Evolutionary conservation across 2,329 filamentous ascomycete species (phyloP), one percentile per base, ranked within the genome.

Genomic region (Penicillium decumbens): DNA sequence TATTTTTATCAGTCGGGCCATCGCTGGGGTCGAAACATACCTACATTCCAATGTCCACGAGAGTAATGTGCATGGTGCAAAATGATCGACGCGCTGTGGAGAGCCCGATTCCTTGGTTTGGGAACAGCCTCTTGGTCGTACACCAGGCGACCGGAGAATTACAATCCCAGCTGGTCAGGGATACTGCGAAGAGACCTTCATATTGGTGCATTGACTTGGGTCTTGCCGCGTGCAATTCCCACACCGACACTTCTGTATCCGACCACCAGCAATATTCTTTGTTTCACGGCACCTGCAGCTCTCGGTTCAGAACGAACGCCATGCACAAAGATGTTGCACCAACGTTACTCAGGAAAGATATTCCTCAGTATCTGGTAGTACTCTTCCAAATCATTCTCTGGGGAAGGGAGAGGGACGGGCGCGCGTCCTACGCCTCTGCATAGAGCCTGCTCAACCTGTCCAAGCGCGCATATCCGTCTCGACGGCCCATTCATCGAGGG

Each of bases 261-360:
- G 18, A 18, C 20, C 42, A 25, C n/a, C 12, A 29, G 20, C 29
- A 41, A 41, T 13, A 15, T 41, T 48, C 13, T 40, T 40, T 25
- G 46, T 50, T 43, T n/a, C 49, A 52, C 45, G 15, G 41, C 45
- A n/a, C 30, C 45, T 52, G 42, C 25, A 18, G 38, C 29, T 33
- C 23, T 35, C 27, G 42, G 13, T 35, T 24, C 35, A 20, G 42
- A 42, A 41, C 8, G 30, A 46, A 35, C 23, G 35, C 32, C 24
- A 39, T 32, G 20, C 27, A 29, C 23, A 24, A 29, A 12, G 15
- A 28, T 8, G 23, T 40, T 41, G 35, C 35, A 49, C 12, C 3
- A 23, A 18, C 10, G 20, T 27, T 40, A 40, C 38, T 40, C n/a
- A 15, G n/a, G 12, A 4, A 40, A 10, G 2, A 40, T 20, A 12